Percentiles rank a stretch among this genome's conserved stretches.
Conservation (phyloP, 208 protist species). For the Tetramitus jugosus region DNA sequence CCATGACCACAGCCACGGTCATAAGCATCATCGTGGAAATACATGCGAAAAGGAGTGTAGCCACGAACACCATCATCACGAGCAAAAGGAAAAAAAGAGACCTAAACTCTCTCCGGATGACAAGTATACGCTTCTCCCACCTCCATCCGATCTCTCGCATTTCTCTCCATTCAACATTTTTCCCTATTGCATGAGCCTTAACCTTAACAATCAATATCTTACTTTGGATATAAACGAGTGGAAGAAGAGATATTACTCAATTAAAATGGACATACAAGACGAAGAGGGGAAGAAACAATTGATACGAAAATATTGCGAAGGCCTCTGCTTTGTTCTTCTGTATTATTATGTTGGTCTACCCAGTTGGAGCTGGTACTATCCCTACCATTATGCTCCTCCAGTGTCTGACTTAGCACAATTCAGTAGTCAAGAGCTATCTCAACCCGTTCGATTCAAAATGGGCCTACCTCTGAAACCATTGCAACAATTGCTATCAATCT, state of each 20-base stretch:
- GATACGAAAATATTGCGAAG: conserved; percentile 82
- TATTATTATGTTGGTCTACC: conserved; percentile 97
- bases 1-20: no score
- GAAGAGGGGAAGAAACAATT: conserved; percentile 56
- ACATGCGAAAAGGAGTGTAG: no score
- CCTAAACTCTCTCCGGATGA: no score
- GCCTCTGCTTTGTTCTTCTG: conserved; percentile 93
- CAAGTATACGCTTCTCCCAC: no score
- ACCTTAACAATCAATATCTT: not conserved
- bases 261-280: not conserved
- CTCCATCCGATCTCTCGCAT: no score
- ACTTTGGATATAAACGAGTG: not conserved
- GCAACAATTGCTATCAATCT: not conserved
- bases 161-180: not conserved
- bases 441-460: not conserved
- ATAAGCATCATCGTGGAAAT: no score
- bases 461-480: not conserved
- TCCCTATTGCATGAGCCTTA: not conserved
- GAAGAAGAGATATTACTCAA: not conserved
- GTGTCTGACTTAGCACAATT: conserved; percentile 56
- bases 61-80: no score
- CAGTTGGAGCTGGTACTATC: conserved; percentile 98
- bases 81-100: no score
- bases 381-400: conserved; percentile 97
- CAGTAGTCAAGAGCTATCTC: not conserved